phyloP scores from a whole-genome alignment of 139 green algal species.

The Diplosphaera chodatii region DNA sequence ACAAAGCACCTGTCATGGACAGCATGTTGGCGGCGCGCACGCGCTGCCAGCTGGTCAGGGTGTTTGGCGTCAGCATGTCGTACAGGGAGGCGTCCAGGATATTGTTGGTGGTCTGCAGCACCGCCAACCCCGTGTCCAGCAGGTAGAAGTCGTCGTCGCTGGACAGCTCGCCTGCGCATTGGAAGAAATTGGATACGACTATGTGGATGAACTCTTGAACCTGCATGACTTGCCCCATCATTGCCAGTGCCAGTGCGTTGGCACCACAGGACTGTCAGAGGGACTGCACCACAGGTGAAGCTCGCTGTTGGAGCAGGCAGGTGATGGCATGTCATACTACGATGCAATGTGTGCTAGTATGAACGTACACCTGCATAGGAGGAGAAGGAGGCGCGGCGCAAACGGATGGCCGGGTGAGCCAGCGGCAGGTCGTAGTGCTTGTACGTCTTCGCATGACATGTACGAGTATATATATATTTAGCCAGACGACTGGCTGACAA shows the following conservation, averaged over 20 bases:
- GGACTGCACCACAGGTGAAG: no score
- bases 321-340: no score
- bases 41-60: slow-evolving; percentile 60
- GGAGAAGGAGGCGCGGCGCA: slow-evolving; percentile 44
- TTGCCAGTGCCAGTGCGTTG: no score
- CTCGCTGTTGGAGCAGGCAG: no score
- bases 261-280: no score
- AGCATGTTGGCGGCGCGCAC: slow-evolving; percentile 58
- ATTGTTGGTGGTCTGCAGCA: slow-evolving; percentile 57
- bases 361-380: slow-evolving; percentile 44
- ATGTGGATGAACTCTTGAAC: background rate
- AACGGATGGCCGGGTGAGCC: slow-evolving; percentile 8
- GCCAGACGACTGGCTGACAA: no score
- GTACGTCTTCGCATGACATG: no score
- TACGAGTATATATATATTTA: no score
- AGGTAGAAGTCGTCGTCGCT: slow-evolving; percentile 55
- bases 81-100: slow-evolving; percentile 51
- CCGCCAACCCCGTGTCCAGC: slow-evolving; percentile 32
- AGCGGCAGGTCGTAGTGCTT: slow-evolving; percentile 62
- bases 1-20: slow-evolving; percentile 24
- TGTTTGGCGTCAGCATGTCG: slow-evolving; percentile 20
- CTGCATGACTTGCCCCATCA: no score
- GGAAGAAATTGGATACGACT: background rate
- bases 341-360: no score
- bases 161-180: slow-evolving; percentile 25